Evolutionary conservation across 1,284 basidiomycete genomes (phyloP).

Genomic region (Tilletia caries): DNA sequence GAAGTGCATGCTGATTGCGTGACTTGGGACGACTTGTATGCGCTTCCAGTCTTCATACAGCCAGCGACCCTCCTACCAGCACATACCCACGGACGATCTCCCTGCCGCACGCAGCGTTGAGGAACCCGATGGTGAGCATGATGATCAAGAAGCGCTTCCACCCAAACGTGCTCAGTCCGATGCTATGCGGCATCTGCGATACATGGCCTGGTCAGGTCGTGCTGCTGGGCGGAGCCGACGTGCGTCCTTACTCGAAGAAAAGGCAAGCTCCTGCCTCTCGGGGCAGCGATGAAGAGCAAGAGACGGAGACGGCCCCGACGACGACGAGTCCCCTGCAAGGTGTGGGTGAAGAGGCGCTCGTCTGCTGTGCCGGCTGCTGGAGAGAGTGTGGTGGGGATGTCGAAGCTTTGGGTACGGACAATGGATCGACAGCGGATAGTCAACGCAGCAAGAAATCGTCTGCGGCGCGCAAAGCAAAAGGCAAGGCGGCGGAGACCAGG

Average conservation of each 20-base stretch:
- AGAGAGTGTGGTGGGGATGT: neutral
- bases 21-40: too few species aligned
- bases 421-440: neutral
- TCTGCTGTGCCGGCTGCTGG: conserved; percentile 1
- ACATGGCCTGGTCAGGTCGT: conserved; percentile 1
- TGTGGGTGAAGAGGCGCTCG: neutral
- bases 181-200: neutral
- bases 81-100: neutral
- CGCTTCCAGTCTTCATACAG: neutral
- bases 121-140: conserved; percentile 6
- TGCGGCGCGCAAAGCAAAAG: neutral
- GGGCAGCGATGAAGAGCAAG: neutral
- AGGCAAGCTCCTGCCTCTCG: too few species aligned
- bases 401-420: neutral
- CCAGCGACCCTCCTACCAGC: neutral
- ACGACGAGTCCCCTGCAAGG: neutral
- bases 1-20: too few species aligned
- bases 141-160: neutral
- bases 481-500: neutral
- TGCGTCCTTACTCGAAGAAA: neutral
- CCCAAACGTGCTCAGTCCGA: neutral
- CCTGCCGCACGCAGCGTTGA: neutral
- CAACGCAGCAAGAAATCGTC: neutral
- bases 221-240: conserved; percentile 2
- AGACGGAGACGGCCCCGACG: neutral